Percentiles rank a stretch among this genome's conserved stretches.
These are phyloP conservation scores for Laguncularia racemosa DNA, from an alignment of 345 rosid species.

Conservation along the genomic window DNA sequence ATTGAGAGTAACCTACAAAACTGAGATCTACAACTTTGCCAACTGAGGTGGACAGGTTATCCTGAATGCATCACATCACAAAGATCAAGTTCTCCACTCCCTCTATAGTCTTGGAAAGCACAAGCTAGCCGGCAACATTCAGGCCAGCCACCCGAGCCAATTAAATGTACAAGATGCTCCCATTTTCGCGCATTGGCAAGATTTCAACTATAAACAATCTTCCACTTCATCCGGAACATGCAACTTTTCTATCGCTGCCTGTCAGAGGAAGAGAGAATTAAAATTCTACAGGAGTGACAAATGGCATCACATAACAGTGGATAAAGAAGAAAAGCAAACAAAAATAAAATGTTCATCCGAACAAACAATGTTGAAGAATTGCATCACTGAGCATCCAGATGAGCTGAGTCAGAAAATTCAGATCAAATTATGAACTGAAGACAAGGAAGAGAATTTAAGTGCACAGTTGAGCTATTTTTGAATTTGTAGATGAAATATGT, in stretches of 20 bases:
- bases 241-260: slow-evolving; percentile 97
- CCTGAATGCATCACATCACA: too few relatives aligned
- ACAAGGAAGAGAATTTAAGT: too few relatives aligned
- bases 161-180: slow-evolving; percentile 10
- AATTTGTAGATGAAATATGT: too few relatives aligned
- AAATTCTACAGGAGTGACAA: neutral
- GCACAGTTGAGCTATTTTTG: too few relatives aligned
- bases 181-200: slow-evolving; percentile 2
- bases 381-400: too few relatives aligned
- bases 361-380: neutral
- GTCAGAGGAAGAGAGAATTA: slow-evolving; percentile 13
- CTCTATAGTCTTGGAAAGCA: slow-evolving; percentile 25
- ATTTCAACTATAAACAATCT: slow-evolving; percentile 36
- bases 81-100: too few relatives aligned
- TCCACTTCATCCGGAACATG: slow-evolving; percentile 93
- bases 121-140: slow-evolving; percentile 33
- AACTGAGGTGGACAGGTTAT: too few relatives aligned
- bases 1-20: too few relatives aligned
- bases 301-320: neutral
- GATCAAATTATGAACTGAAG: too few relatives aligned
- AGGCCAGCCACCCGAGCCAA: slow-evolving; percentile 13
- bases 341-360: neutral
- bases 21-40: too few relatives aligned
- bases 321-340: too few relatives aligned
- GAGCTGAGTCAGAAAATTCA: too few relatives aligned